Conservation (phyloP, 2,329 filamentous ascomycete species). For the Pseudopyrenochaeta lycopersici region DNA sequence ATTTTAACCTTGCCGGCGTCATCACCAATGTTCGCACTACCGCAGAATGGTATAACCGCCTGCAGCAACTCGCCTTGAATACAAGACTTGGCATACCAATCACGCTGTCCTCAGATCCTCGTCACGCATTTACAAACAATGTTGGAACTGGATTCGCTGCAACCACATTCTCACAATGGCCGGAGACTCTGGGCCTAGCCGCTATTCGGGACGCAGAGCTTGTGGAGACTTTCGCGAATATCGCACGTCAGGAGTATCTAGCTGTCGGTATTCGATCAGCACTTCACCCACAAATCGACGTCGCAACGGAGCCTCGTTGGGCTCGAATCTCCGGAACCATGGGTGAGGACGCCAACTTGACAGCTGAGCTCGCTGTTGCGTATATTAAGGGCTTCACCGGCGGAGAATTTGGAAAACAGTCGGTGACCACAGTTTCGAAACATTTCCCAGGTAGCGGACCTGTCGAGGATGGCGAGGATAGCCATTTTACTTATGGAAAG, state of each 20-base stretch:
- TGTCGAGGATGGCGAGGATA: constrained; percentile 60
- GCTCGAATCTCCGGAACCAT: constrained; percentile 57
- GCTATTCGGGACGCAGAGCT: constrained; percentile 57
- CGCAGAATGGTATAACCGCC: constrained; percentile 53
- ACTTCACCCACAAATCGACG: constrained; percentile 62
- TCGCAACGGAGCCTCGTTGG: constrained; percentile 63
- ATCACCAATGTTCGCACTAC: constrained; percentile 50
- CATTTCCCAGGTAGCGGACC: constrained; percentile 64
- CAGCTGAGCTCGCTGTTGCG: constrained; percentile 48
- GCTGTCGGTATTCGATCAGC: constrained; percentile 56
- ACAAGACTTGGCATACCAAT: constrained; percentile 61
- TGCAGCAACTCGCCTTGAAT: constrained; percentile 55
- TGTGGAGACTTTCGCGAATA: constrained; percentile 58
- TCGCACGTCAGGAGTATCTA: constrained; percentile 59
- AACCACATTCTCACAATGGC: constrained; percentile 61
- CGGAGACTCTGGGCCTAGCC: constrained; percentile 60
- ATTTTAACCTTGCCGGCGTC: constrained; percentile 59
- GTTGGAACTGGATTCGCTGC: constrained; percentile 56
- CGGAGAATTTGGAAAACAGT: constrained; percentile 53
- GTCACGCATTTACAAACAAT: constrained; percentile 57
- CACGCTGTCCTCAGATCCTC: constrained; percentile 59
- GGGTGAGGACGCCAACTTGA: constrained; percentile 59
- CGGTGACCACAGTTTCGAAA: constrained; percentile 61
- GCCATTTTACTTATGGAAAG: constrained; percentile 63
- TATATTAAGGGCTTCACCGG: constrained; percentile 62